Evolutionary conservation across 2,329 filamentous ascomycete species (phyloP), one percentile per base, ranked within the genome.

Genomic region (Stachybotrys chlorohalonatus): DNA sequence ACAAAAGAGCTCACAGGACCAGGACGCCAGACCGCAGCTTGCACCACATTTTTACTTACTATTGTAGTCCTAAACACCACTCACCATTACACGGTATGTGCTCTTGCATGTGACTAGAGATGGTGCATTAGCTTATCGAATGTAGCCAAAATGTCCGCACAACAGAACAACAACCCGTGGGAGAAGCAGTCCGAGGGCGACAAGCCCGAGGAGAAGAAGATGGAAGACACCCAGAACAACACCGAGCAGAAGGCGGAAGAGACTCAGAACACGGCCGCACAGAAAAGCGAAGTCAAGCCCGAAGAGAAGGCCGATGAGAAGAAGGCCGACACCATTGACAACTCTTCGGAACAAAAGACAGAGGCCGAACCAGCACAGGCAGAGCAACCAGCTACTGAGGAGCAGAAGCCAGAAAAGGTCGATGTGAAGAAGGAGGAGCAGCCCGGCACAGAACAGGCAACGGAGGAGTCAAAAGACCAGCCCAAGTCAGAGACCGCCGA

Each of bases 241-340:
- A 48, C 56, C 9, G 52, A 58, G 46, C 48, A 50, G 24, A 50
- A 50, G 16, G n/a, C 17, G 11, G 46, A 47, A 3, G 15, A 45
- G 11, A n/a, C 11, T n/a, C 49, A 56, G 39, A 24, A 54, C 53
- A 54, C 55, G 32, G 47, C 56, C 9, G 52, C 56, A 42, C 48
- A 50, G 24, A 50, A 50, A 3, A 31, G 24, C 24, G 24, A 24
- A 24, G 24, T 2, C 24, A 24, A 24, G 24, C 24, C 17, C 6
- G 7, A 50, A 9, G n/a, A 50, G 48, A 50, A 50, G 24, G 49
- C 55, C 15, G 15, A 51, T 51, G 54, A 60, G 15, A 54, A 61
- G 53, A n/a, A 55, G 24, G 46, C 15, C 46, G 46, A 16, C 6
- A 5, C 39, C 39, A 11, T 45, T n/a, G n/a, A 45, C 39, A 45